Base-by-base conservation (phyloP, 2,329 filamentous ascomycete species). In the Sclerotiophoma versabilis region DNA sequence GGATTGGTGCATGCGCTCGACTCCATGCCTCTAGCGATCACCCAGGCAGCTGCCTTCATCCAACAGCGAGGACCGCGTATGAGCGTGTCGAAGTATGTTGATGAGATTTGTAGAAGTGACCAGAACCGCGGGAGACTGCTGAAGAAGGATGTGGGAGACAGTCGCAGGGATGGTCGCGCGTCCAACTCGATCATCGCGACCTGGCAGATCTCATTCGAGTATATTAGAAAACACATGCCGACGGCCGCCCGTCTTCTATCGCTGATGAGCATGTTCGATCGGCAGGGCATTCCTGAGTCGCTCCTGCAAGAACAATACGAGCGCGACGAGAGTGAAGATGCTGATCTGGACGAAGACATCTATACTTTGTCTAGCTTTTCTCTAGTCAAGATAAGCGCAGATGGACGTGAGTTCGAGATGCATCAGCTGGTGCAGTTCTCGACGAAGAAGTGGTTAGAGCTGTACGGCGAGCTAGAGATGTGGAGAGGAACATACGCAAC, bases 191-290 rank as follows among this genome's bases (percentile, higher is more conserved):
- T 79, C 0, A 61, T 76, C 4, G 54, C 55, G 0, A 77, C 74
- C 2, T 79, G 72, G 75, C 68, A 74, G 38, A 65, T 65, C 7
- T 63, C 60, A 3, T 66, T 66, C 37, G 57, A 72, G 49, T 64
- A 73, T 12, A 76, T 81, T 23, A 70, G 64, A n/a, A 49, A 62
- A 2, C 54, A 49, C 19, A 36, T 61, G 37, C 56, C 20, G 11
- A 64, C 70, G 5, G 80, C 79, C 4, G 72, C 77, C 4, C 68
- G 80, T n/a, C 64, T 81, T 15, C 58, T 82, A 1, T 77, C 77
- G 2, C 67, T 81, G 0, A 81, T 82, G 75, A 79, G 78, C 67
- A 76, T 79, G 52, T 82, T 79, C 57, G 71, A 82, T 44, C 65
- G 67, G 19, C 73, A 80, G 57, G 75, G 70, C 7, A 79, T 81